phyloP scores from a whole-genome alignment of 768 basidiomycete genomes.

The Lepiota brunneoincarnata region DNA sequence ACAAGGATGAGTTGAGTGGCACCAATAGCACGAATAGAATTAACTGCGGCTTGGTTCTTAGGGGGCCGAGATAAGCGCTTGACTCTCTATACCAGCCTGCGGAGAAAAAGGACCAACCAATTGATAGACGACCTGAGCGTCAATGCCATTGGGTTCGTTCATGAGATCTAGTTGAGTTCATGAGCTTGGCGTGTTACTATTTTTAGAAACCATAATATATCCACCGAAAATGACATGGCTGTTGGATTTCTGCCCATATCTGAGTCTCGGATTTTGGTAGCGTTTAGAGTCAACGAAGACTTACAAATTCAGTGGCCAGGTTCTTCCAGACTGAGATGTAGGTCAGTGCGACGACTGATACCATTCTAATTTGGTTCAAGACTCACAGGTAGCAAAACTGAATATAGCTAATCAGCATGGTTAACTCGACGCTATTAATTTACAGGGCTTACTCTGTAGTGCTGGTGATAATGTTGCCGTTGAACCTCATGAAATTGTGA shows the following conservation, averaged over 20 bases:
- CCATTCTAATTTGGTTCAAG: neutral
- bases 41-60: constrained; percentile 63
- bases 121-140: constrained; percentile 47
- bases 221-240: constrained; percentile 54
- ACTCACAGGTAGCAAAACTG: constrained; percentile 51
- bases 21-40: constrained; percentile 60
- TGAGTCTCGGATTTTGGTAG: neutral
- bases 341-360: neutral
- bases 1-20: constrained; percentile 57
- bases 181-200: neutral
- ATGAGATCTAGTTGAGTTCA: constrained; percentile 35
- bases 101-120: constrained; percentile 29
- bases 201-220: neutral
- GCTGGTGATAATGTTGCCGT: constrained; percentile 47
- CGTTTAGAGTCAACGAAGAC: constrained; percentile 14
- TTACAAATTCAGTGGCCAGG: constrained; percentile 51
- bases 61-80: neutral
- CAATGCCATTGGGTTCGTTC: constrained; percentile 67
- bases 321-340: constrained; percentile 49
- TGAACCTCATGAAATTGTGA: constrained; percentile 64
- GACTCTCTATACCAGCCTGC: neutral
- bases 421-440: neutral
- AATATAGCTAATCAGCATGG: neutral
- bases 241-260: constrained; percentile 37
- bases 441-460: constrained; percentile 38